These are phyloP conservation scores for Jimgerdemannia lactiflua DNA, from an alignment of 192 early-diverging fungal species.

Conservation along the genomic window DNA sequence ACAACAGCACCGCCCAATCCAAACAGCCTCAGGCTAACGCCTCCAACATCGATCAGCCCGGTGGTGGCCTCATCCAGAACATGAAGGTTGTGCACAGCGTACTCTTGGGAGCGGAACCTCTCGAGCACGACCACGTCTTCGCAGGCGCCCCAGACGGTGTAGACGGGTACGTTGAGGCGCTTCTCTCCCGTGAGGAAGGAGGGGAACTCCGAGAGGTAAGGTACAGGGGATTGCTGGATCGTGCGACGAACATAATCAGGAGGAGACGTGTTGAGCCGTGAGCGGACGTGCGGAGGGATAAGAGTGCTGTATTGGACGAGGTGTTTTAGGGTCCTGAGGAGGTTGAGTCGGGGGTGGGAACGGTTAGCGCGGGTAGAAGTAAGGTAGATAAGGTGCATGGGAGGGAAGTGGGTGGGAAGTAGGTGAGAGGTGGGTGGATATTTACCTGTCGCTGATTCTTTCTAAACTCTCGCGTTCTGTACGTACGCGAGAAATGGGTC, in stretches of 20 bases:
- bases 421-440: neutral
- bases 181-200: conserved; percentile 38
- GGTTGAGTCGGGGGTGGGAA: neutral
- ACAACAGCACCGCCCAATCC: conserved; percentile 59
- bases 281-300: conserved; percentile 38
- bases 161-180: conserved; percentile 49
- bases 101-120: conserved; percentile 47
- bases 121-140: conserved; percentile 59
- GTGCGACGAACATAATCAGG: conserved; percentile 37
- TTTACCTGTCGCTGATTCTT: conserved; percentile 51
- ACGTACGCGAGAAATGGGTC: too few species aligned
- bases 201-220: conserved; percentile 53
- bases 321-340: conserved; percentile 48
- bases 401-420: neutral
- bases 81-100: conserved; percentile 43
- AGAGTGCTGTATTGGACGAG: conserved; percentile 55
- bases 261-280: conserved; percentile 32
- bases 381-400: neutral
- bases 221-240: conserved; percentile 31
- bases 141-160: conserved; percentile 61
- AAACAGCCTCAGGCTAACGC: conserved; percentile 53
- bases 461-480: conserved; percentile 45
- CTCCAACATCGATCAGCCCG: conserved; percentile 49
- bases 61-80: conserved; percentile 54
- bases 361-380: neutral